Base-by-base conservation (phyloP, 495 filamentous ascomycete species). In the Rostrohypoxylon terebratum region DNA sequence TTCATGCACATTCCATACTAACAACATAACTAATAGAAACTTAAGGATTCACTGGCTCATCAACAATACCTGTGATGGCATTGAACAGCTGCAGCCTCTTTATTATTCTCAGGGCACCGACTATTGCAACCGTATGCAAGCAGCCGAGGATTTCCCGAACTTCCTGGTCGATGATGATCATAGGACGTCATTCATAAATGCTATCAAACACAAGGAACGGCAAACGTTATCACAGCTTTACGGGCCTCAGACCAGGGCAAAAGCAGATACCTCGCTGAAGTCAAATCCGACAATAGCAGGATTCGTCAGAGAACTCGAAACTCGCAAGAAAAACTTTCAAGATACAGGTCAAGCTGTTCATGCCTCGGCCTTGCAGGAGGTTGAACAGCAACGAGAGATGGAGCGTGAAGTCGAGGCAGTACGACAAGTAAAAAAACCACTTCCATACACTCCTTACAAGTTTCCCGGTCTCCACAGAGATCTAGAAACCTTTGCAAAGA, bases 51-150 rank as follows among this genome's bases (percentile, higher is more conserved):
- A 68, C 20, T 92, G 89, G 89, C 81, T 89, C 3, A 77, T 92
- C 4, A 80, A 87, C 54, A 87, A 91, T 59, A 89, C 88, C 0
- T 91, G 89, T 69, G 79, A 76, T 45, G 81, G 72, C 9, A 89
- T 85, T 53, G 82, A 87, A 65, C 84, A 89, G 18, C 59, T 89
- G 0, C 84, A 88, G 57, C 81, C 85, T 0, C 78, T 91, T 0
- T 90, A 86, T 54, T 82, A 83, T 47, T 80, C 86, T 0, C 88
- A 90, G 68, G 89, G 87, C 1, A 78, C 72, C 14, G 85, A 89
- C 59, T 90, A 86, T 64, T 88, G 86, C 62, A 77, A 80, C 7
- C 77, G 82, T 14, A 78, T 77, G 5, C 75, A 81, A 20, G 69
- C 77, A 8, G 71, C 71, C 3, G 59, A 77, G 13, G 68, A 75